Evolutionary conservation across 257 asterid species (phyloP), one percentile per base, ranked within the genome.

Genomic region (Orobanche coerulescens): DNA sequence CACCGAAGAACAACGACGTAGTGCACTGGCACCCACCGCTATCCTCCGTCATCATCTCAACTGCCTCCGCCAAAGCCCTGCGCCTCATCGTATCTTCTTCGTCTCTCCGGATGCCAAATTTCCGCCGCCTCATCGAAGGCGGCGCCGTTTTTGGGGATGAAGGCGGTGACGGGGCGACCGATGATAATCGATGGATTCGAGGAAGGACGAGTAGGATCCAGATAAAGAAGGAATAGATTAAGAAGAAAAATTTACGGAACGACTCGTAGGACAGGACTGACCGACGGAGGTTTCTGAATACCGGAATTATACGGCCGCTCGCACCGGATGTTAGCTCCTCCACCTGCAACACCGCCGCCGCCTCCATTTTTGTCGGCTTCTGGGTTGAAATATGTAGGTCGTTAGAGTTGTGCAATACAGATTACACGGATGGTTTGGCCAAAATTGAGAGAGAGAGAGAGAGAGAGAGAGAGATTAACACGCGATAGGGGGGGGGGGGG

Each of bases 301-400:
- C 75, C 71, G 97, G 99, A 23, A 93, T 93, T 67, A 93, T 83
- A 11, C 99, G 88, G 42, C 94, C 85, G 84, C 99, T 93, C 6
- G 99, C 99, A 11, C 99, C 99, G 72, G 99, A 93, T 2, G 99
- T 93, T 2, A 93, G 77, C 89, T 81, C 97, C 78, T 83, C 97
- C 78, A 87, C 81, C 82, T 68, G 84, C 77, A 80, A 58, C 65
- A 75, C 77, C 52, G 70, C 76, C 72, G 75, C 76, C 13, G 80
- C 75, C 52, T 84, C 86, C 95, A 87, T 90, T 55, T 48, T 20
- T 20, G n/a, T 12, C 28, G 54, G 54, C 28, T 18, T 46, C 3
- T 20, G 53, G 53, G 53, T 1, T 6, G 3, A 52, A 13, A 51
- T 24, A 48, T 52, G 53, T 23, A 20, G 30, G 48, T 65, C 10